These are phyloP conservation scores for Cardamine occulta DNA, from an alignment of 345 rosid genomes.

Conservation along the genomic window DNA sequence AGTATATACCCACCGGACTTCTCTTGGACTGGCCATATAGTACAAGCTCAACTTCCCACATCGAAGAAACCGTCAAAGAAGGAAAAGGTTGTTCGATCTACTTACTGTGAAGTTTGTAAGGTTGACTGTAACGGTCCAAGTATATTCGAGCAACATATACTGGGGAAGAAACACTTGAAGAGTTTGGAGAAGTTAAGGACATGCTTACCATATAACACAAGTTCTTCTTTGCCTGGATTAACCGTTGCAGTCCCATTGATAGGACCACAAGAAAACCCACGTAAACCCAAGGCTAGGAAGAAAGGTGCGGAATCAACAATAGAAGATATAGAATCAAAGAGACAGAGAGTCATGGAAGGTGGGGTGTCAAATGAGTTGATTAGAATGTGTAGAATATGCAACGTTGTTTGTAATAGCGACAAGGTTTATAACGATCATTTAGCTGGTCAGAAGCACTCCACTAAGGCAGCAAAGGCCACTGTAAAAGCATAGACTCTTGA, in stretches of 20 bases:
- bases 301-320: constrained; percentile 29
- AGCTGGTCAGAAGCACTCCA: constrained; percentile 52
- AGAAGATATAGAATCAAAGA: constrained; percentile 52
- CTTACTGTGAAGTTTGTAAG: constrained; percentile 43
- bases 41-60: constrained; percentile 32
- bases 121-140: constrained; percentile 40
- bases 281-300: constrained; percentile 33
- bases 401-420: constrained; percentile 59
- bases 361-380: constrained; percentile 53
- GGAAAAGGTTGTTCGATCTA: constrained; percentile 34
- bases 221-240: constrained; percentile 17
- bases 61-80: constrained; percentile 32
- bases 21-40: constrained; percentile 26
- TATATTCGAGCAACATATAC: constrained; percentile 42
- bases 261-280: constrained; percentile 46
- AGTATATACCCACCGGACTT: constrained; percentile 23
- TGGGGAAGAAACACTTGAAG: constrained; percentile 51
- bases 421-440: constrained; percentile 49
- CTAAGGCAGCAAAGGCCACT: constrained; percentile 33
- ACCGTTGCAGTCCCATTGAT: constrained; percentile 29
- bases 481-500: constrained; percentile 1
- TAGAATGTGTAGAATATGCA: constrained; percentile 52
- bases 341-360: constrained; percentile 45
- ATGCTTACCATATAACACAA: not conserved
- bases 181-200: constrained; percentile 39